phyloP scores from a whole-genome alignment of 306 rosid genomes.

The Pachyrhizus erosus region DNA sequence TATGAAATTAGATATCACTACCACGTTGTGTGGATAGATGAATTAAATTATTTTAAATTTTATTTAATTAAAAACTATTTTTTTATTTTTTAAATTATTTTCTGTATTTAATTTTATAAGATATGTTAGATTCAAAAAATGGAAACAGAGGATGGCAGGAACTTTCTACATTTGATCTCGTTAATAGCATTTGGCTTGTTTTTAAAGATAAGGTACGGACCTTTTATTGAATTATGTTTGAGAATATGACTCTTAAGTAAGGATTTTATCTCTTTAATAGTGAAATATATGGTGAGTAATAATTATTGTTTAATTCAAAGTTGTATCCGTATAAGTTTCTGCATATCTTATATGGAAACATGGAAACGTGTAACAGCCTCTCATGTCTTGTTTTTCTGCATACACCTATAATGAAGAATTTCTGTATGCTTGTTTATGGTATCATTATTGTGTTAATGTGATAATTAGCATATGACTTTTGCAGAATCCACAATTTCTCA shows the following conservation, averaged over 20 bases:
- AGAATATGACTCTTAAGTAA: neutral
- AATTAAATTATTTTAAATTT: neutral
- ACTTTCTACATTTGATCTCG: neutral
- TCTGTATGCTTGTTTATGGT: neutral
- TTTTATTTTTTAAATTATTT: neutral
- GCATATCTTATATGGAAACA: neutral
- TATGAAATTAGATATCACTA: neutral
- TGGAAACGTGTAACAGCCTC: neutral
- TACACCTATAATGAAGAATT: neutral
- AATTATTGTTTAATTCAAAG: neutral
- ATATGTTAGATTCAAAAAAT: neutral
- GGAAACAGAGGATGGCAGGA: neutral
- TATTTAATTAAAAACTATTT: neutral
- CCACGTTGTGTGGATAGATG: neutral
- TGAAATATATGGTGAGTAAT: neutral
- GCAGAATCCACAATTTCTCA: conserved; percentile 39
- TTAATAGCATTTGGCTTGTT: conserved; percentile 9
- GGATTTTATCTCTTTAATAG: neutral
- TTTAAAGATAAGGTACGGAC: neutral
- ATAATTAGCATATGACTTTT: neutral
- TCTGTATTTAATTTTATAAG: neutral
- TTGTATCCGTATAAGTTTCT: neutral
- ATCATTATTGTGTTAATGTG: neutral
- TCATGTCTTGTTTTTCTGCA: neutral
- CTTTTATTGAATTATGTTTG: neutral